Conservation (phyloP, 257 asterid genomes). For the Thymus mandschuricus region DNA sequence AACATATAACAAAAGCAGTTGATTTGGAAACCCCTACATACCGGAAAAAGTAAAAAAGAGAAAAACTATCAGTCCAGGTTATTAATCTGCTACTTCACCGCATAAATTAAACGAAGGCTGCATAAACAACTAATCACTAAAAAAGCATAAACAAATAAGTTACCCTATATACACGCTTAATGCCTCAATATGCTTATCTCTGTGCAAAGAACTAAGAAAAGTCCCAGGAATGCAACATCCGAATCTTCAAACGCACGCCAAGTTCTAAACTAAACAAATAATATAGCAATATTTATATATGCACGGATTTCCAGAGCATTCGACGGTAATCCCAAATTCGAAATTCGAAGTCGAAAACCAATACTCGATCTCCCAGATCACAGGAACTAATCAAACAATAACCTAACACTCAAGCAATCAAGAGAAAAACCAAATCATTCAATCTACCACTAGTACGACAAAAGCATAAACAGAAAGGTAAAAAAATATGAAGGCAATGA, state of each 20-base stretch:
- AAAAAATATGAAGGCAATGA: not conserved
- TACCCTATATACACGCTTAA: not conserved
- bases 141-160: slow-evolving; percentile 22
- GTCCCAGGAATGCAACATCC: slow-evolving; percentile 36
- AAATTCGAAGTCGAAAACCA: slow-evolving; percentile 22
- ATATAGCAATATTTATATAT: slow-evolving; percentile 3
- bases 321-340: slow-evolving; percentile 15
- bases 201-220: slow-evolving; percentile 32
- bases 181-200: not conserved
- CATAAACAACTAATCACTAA: slow-evolving; percentile 26
- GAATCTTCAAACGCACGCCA: slow-evolving; percentile 29
- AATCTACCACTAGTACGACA: slow-evolving; percentile 8
- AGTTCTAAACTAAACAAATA: slow-evolving; percentile 21
- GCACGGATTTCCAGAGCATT: slow-evolving; percentile 7
- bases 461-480: not conserved
- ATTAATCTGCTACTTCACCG: slow-evolving; percentile 27
- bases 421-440: not conserved
- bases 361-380: slow-evolving; percentile 17
- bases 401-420: slow-evolving; percentile 7
- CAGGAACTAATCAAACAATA: slow-evolving; percentile 19
- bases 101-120: slow-evolving; percentile 18
- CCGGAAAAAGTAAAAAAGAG: not conserved
- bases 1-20: slow-evolving; percentile 23
- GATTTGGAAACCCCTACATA: slow-evolving; percentile 25
- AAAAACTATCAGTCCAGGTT: slow-evolving; percentile 16